Percentiles rank a stretch among this genome's conserved stretches.
phyloP scores from a whole-genome alignment of 805 yeast genomes.

The Myxozyma mucilagina region DNA sequence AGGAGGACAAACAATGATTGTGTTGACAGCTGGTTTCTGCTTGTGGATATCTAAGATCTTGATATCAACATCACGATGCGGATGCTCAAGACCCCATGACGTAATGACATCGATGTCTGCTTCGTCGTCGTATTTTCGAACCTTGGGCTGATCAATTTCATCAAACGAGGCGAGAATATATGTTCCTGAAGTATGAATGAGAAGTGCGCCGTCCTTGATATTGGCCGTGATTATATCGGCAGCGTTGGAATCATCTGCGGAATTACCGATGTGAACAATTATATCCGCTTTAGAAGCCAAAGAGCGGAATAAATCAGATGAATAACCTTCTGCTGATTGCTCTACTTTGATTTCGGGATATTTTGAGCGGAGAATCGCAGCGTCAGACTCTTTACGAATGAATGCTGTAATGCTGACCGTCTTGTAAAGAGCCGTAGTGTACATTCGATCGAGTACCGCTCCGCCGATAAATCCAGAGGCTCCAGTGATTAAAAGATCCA shows the following conservation, averaged over 20 bases:
- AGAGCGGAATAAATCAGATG: slow-evolving; percentile 31
- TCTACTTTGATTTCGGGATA: slow-evolving; percentile 33
- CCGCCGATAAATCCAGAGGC: slow-evolving; percentile 28
- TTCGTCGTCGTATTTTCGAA: slow-evolving; percentile 37
- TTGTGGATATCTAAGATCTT: slow-evolving; percentile 39
- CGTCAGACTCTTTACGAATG: slow-evolving; percentile 10
- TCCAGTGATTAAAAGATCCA: slow-evolving; percentile 16
- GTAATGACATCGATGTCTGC: slow-evolving; percentile 38
- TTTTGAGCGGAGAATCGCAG: slow-evolving; percentile 19
- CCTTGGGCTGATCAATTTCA: slow-evolving; percentile 28
- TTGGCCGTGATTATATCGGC: slow-evolving; percentile 34
- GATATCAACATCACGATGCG: slow-evolving; percentile 43
- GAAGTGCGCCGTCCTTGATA: slow-evolving; percentile 36
- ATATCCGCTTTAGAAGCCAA: slow-evolving; percentile 38
- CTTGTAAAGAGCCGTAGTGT: not conserved
- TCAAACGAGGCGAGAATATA: slow-evolving; percentile 35
- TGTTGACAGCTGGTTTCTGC: slow-evolving; percentile 39
- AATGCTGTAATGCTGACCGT: slow-evolving; percentile 7
- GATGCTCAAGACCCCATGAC: slow-evolving; percentile 37
- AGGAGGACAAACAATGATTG: slow-evolving; percentile 43
- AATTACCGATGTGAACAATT: slow-evolving; percentile 41
- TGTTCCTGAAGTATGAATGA: slow-evolving; percentile 45
- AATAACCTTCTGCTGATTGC: slow-evolving; percentile 34
- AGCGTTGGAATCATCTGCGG: slow-evolving; percentile 36
- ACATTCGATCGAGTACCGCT: slow-evolving; percentile 10